A percentile compares a stretch with the other conserved stretches of the same genome.
Evolutionary conservation across 2,329 filamentous ascomycete species (phyloP).

Genomic region (Xylaria hypoxylon): DNA sequence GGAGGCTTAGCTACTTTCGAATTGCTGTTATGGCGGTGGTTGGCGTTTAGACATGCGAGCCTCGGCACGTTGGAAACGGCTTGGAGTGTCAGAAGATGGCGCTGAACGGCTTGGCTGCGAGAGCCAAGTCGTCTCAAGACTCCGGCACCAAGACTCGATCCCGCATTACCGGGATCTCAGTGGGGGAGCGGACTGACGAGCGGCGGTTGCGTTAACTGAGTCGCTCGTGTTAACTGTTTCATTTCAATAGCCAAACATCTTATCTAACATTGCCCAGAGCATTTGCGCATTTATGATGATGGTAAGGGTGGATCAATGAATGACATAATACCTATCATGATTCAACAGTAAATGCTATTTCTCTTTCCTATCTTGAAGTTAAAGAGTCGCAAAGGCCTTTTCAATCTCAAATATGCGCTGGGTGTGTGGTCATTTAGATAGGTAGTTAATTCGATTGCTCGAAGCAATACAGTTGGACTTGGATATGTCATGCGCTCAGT

Average conservation of each 20-base stretch:
- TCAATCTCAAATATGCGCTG: neutral
- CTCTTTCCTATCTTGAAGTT: neutral
- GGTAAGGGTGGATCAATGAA: neutral
- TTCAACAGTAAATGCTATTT: neutral
- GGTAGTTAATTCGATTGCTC: neutral
- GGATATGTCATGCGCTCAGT: neutral
- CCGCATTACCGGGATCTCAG: conserved; percentile 33
- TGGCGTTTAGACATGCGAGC: conserved; percentile 10
- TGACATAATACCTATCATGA: conserved; percentile 10
- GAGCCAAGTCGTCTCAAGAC: conserved; percentile 45
- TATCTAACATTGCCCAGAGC: neutral
- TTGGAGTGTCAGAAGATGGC: conserved; percentile 43
- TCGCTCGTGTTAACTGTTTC: conserved; percentile 14
- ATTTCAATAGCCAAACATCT: conserved; percentile 6
- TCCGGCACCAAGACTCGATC: conserved; percentile 26
- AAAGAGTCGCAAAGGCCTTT: neutral
- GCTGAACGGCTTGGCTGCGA: conserved; percentile 44
- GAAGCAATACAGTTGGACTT: neutral
- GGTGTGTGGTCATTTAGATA: neutral
- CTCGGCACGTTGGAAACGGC: conserved; percentile 36
- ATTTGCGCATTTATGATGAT: neutral
- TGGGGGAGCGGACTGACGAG: neutral
- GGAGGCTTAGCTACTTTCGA: conserved; percentile 39
- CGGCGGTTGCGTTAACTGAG: neutral
- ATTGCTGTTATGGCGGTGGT: neutral